phyloP scores from a whole-genome alignment of 148 eudicot genomes.

The Dianthus caryophyllus region DNA sequence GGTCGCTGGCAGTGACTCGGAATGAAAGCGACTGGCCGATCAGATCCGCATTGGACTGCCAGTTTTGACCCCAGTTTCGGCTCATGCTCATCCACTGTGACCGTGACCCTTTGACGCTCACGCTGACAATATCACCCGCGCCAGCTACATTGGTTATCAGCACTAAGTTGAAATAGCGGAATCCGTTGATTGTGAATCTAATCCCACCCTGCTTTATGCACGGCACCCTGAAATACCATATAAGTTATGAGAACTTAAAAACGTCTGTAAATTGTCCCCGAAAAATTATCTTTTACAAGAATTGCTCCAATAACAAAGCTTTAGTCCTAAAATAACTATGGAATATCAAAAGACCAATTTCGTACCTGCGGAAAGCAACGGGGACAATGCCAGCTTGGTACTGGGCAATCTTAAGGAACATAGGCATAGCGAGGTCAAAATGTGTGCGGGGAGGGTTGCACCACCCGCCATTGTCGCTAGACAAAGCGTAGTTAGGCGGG shows the following conservation, averaged over 20 bases:
- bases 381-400: slow-evolving; percentile 93
- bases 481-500: slow-evolving; percentile 68
- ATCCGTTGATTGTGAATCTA: slow-evolving; percentile 74
- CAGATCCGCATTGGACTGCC: slow-evolving; percentile 70
- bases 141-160: slow-evolving; percentile 78
- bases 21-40: slow-evolving; percentile 74
- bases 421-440: slow-evolving; percentile 91
- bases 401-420: slow-evolving; percentile 84
- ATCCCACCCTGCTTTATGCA: slow-evolving; percentile 75
- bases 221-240: slow-evolving; percentile 47
- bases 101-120: slow-evolving; percentile 51
- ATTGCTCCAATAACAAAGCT: no score
- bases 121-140: slow-evolving; percentile 65
- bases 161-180: slow-evolving; percentile 80
- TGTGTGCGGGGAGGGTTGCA: slow-evolving; percentile 89
- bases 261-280: no score
- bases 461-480: slow-evolving; percentile 90
- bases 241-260: neutral
- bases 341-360: slow-evolving; percentile 1
- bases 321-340: neutral
- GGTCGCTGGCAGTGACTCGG: slow-evolving; percentile 57
- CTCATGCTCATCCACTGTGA: slow-evolving; percentile 73
- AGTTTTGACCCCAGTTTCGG: slow-evolving; percentile 87
- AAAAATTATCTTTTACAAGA: no score
- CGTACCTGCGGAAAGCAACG: slow-evolving; percentile 67